Base-by-base conservation (phyloP, 2,329 filamentous ascomycete species). In the Penicillium freii region DNA sequence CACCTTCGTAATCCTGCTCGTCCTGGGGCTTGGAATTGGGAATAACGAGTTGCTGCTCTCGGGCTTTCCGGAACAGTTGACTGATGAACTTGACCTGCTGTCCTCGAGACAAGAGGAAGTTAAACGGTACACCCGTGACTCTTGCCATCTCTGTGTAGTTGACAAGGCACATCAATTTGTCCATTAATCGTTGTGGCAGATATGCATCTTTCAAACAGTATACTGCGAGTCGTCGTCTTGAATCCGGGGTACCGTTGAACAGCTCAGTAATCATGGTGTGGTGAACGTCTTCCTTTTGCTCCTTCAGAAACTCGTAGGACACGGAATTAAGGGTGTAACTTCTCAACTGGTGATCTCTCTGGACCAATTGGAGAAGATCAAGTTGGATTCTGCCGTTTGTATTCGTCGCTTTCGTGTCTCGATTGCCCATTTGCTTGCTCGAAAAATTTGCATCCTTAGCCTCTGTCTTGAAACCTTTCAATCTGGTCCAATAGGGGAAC, bases 61-160 rank as follows among this genome's bases (percentile, higher is more conserved):
- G 77, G 3, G 94, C 92, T 75, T 97, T 97, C 56, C 94, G 88
- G 82, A 96, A 99, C 17, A 99, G 81, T 72, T 99, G 94, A 73
- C 92, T 97, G 77, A 99, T 85, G 77, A 99, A 99, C 70, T 96
- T 96, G 72, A 99, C 87, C 75, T 99, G 95, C 73, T 99, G 94
- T 44, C 94, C 94, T 70, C 92, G 87, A 25, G 94, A 87, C 2
- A 99, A 83, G 44, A 99, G 82, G 70, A 89, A 96, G 71, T 96
- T 97, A 81, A 99, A 99, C 0, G 94, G 94, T 5, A 99, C 93
- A 67, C 94, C 94, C 27, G 95, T 99, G 76, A 99, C 94, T 85
- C 94, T 94, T 57, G 94, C 93, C 94, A 99, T 99, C 77, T 99
- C 94, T 0, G 94, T 97, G 70, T 97, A 97, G 73, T 99, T 99